These are phyloP conservation scores for Colletotrichum spinosum DNA, from an alignment of 2,329 filamentous ascomycete species.

Conservation along the genomic window DNA sequence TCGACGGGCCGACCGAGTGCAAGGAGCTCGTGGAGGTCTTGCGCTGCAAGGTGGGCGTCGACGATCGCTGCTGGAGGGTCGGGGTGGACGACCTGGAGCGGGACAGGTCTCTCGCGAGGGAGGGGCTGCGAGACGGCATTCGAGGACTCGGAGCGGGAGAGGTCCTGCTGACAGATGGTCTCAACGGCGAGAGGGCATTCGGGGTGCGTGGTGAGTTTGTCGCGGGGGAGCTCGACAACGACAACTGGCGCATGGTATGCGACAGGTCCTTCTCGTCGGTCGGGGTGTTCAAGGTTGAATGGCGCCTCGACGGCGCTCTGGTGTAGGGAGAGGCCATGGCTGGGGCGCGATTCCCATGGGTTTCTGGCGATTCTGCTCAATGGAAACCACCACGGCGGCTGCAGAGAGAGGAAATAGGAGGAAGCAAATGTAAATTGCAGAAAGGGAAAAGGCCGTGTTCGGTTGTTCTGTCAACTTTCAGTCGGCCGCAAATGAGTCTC, in stretches of 20 bases:
- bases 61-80: slow-evolving; percentile 53
- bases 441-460: slow-evolving; percentile 1
- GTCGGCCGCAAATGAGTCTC: slow-evolving; percentile 14
- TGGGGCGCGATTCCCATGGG: slow-evolving; percentile 28
- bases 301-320: slow-evolving; percentile 45
- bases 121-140: slow-evolving; percentile 57
- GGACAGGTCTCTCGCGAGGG: slow-evolving; percentile 52
- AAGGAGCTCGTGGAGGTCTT: slow-evolving; percentile 70
- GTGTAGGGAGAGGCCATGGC: slow-evolving; percentile 34
- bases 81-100: slow-evolving; percentile 58
- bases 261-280: slow-evolving; percentile 50
- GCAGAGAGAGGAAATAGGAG: neutral
- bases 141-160: slow-evolving; percentile 53
- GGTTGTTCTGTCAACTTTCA: slow-evolving; percentile 28
- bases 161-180: slow-evolving; percentile 49
- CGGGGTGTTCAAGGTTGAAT: slow-evolving; percentile 45
- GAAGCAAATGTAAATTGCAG: neutral
- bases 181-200: slow-evolving; percentile 49
- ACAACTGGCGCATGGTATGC: slow-evolving; percentile 58
- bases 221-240: slow-evolving; percentile 50
- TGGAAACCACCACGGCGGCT: neutral
- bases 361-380: neutral
- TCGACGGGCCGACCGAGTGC: slow-evolving; percentile 54
- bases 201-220: slow-evolving; percentile 44
- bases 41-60: slow-evolving; percentile 63